phyloP scores from a whole-genome alignment of 1,284 basidiomycete genomes.

The Ganoderma meredithae region DNA sequence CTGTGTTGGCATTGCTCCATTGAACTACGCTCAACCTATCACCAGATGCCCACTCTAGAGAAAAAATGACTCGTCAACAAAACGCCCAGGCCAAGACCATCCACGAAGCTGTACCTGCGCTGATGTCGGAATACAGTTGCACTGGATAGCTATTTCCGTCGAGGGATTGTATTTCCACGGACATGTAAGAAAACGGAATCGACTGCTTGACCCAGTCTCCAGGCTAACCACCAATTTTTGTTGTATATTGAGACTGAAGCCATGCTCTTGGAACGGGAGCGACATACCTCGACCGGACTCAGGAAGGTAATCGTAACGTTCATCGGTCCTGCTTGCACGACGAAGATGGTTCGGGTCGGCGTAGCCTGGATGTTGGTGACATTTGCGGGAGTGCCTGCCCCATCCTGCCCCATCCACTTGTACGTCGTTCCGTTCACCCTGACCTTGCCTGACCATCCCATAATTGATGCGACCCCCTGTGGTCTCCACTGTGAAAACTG shows the following conservation, averaged over 20 bases:
- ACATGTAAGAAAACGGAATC: slow-evolving; percentile 45
- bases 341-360: slow-evolving; percentile 30
- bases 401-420: slow-evolving; percentile 30
- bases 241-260: background rate
- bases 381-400: background rate
- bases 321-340: slow-evolving; percentile 32
- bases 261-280: background rate
- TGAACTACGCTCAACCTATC: slow-evolving; percentile 21
- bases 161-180: slow-evolving; percentile 38
- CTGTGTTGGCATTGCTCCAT: slow-evolving; percentile 26
- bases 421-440: slow-evolving; percentile 34
- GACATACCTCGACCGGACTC: slow-evolving; percentile 34
- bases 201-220: slow-evolving; percentile 44
- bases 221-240: slow-evolving; percentile 30
- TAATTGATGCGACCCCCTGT: background rate
- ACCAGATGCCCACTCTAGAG: slow-evolving; percentile 33
- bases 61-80: background rate
- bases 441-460: slow-evolving; percentile 33
- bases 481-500: background rate
- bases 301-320: slow-evolving; percentile 33
- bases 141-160: slow-evolving; percentile 43
- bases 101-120: slow-evolving; percentile 31
- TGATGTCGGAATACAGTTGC: slow-evolving; percentile 46
- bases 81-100: background rate
- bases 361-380: slow-evolving; percentile 27